These are phyloP conservation scores for Mycena venus DNA, from an alignment of 768 basidiomycete species.

Conservation along the genomic window DNA sequence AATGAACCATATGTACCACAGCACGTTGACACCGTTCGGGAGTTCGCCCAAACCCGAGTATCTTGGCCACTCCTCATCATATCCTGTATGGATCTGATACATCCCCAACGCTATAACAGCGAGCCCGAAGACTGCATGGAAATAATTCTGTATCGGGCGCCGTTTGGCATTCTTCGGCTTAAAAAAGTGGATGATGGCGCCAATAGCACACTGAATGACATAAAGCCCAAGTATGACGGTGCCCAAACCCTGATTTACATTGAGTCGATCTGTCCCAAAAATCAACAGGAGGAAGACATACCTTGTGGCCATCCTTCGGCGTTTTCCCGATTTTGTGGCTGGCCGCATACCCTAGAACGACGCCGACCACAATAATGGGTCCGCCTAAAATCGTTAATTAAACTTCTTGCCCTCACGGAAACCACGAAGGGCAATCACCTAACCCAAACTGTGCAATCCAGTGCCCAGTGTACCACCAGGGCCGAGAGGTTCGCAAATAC, in stretches of 20 bases:
- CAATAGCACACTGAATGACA: background rate
- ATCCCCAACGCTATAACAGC: background rate
- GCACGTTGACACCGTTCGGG: background rate
- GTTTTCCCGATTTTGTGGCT: background rate
- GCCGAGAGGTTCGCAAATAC: background rate
- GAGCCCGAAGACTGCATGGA: background rate
- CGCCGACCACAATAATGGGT: background rate
- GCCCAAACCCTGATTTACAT: background rate
- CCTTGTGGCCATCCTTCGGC: background rate
- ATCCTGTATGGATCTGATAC: no score
- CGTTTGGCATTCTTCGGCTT: background rate
- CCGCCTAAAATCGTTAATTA: background rate
- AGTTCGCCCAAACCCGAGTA: background rate
- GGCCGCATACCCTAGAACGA: background rate
- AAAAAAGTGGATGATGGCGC: background rate
- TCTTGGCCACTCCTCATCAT: background rate
- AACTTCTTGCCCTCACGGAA: background rate
- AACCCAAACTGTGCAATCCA: background rate
- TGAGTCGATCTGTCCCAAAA: no score
- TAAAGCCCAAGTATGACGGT: background rate
- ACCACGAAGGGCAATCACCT: background rate
- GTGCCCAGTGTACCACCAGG: background rate
- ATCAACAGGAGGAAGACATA: background rate
- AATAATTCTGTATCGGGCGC: background rate
- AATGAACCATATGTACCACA: background rate